phyloP scores from a whole-genome alignment of 106 monocot genomes.

The Acorus gramineus region DNA sequence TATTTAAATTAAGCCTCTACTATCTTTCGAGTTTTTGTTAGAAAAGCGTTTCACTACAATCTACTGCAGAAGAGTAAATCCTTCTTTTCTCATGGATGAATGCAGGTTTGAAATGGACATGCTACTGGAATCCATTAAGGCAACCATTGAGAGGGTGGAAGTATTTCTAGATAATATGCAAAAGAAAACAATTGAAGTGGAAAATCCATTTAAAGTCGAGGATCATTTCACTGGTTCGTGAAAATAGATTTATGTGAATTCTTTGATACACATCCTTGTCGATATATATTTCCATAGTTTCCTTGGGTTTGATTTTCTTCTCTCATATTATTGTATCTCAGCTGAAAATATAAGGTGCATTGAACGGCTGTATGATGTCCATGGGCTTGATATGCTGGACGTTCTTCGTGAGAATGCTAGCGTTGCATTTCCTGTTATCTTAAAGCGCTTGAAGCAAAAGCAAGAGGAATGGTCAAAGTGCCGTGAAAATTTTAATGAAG shows the following conservation, averaged over 20 bases:
- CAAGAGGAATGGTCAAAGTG: conserved; percentile 8
- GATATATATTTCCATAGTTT: too few relatives aligned
- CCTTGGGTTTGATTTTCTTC: background rate
- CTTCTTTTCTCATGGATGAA: too few relatives aligned
- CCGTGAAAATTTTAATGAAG: conserved; percentile 2
- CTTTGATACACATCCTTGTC: too few relatives aligned
- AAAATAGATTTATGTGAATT: too few relatives aligned
- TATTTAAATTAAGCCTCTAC: too few relatives aligned
- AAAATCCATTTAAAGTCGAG: background rate
- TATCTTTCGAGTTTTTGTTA: too few relatives aligned
- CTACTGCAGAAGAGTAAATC: too few relatives aligned
- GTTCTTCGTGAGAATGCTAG: conserved; percentile 2
- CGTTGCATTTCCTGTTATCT: conserved; percentile 10
- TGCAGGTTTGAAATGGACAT: conserved; percentile 14
- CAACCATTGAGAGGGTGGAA: conserved; percentile 2
- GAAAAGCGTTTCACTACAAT: too few relatives aligned
- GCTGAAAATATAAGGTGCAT: conserved; percentile 12
- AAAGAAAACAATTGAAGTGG: background rate
- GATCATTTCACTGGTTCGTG: conserved; percentile 14
- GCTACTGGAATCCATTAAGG: background rate
- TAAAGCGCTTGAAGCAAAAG: conserved; percentile 18
- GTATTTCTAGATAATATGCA: conserved; percentile 8
- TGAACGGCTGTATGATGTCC: conserved; percentile 9
- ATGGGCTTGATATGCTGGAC: conserved; percentile 11
- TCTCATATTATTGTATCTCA: background rate